phyloP scores from a whole-genome alignment of 2,329 filamentous ascomycete species.

The Elsinoe necatrix region DNA sequence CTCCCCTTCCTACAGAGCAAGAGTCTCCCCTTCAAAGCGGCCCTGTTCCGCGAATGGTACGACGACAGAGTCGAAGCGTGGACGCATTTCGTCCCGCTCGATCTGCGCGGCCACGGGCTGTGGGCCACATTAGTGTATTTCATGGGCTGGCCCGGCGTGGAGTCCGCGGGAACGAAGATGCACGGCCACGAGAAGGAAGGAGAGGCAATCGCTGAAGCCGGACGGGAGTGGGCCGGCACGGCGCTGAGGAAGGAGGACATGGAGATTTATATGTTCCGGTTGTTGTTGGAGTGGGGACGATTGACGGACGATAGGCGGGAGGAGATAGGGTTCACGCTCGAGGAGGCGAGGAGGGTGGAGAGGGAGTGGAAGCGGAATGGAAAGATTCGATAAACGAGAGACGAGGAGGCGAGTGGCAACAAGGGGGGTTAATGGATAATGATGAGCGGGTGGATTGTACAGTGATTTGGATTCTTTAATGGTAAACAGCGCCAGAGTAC shows the following conservation, averaged over 20 bases:
- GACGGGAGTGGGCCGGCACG: slow-evolving; percentile 55
- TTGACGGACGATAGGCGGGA: slow-evolving; percentile 55
- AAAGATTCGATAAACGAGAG: slow-evolving; percentile 14
- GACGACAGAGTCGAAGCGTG: slow-evolving; percentile 65
- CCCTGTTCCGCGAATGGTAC: slow-evolving; percentile 72
- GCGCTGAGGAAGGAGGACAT: slow-evolving; percentile 64
- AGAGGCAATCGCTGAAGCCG: slow-evolving; percentile 57
- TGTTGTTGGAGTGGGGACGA: slow-evolving; percentile 69
- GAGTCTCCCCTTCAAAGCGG: slow-evolving; percentile 61
- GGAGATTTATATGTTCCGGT: slow-evolving; percentile 70
- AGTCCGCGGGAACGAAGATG: slow-evolving; percentile 44
- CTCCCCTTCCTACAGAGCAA: slow-evolving; percentile 57
- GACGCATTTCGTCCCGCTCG: slow-evolving; percentile 73
- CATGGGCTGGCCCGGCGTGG: slow-evolving; percentile 45
- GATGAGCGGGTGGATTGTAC: background rate
- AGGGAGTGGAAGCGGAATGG: slow-evolving; percentile 11
- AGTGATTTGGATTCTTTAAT: background rate
- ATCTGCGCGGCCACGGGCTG: slow-evolving; percentile 62
- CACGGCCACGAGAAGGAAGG: slow-evolving; percentile 46
- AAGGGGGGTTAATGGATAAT: background rate
- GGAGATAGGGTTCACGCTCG: slow-evolving; percentile 30
- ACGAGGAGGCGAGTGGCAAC: background rate
- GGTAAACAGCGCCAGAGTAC: background rate
- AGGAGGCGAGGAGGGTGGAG: slow-evolving; percentile 18
- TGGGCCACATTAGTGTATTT: slow-evolving; percentile 72